A percentile compares a stretch with the other conserved stretches of the same genome.
Conservation (phyloP, 2,329 filamentous ascomycete species). For the Dactylella cylindrospora region DNA sequence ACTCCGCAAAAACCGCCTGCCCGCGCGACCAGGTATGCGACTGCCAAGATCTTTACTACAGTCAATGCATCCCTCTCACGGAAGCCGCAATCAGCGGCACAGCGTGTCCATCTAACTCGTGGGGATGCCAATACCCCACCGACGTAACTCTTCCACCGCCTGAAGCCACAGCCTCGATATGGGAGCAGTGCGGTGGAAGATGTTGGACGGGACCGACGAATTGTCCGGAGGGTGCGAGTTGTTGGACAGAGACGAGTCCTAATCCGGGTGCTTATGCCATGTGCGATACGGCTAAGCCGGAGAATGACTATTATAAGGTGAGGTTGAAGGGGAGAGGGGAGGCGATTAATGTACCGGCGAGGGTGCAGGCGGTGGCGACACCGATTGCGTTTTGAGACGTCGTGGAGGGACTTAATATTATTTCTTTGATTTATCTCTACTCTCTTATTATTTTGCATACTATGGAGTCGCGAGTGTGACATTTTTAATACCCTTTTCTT, state of each 20-base stretch:
- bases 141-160: conserved; percentile 9
- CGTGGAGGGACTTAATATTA: too few species aligned
- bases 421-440: too few species aligned
- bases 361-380: conserved; percentile 30
- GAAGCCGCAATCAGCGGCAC: conserved; percentile 10
- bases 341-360: conserved; percentile 28
- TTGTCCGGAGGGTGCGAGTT: conserved; percentile 21
- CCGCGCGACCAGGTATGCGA: conserved; percentile 19
- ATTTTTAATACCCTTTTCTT: too few species aligned
- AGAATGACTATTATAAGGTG: neutral
- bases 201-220: conserved; percentile 41
- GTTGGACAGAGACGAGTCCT: conserved; percentile 23
- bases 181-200: conserved; percentile 34
- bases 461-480: too few species aligned
- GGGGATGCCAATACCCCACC: conserved; percentile 20
- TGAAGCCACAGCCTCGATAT: conserved; percentile 27
- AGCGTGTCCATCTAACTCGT: conserved; percentile 12
- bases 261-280: conserved; percentile 25
- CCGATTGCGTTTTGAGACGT: conserved; percentile 15
- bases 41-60: conserved; percentile 15
- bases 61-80: conserved; percentile 11
- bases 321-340: conserved; percentile 20
- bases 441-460: too few species aligned
- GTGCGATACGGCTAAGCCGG: conserved; percentile 24
- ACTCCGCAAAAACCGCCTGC: conserved; percentile 11